A percentile compares a stretch with the other conserved stretches of the same genome.
These are phyloP conservation scores for Pichia gijzeniarum DNA, from an alignment of 805 yeast species.

Conservation along the genomic window DNA sequence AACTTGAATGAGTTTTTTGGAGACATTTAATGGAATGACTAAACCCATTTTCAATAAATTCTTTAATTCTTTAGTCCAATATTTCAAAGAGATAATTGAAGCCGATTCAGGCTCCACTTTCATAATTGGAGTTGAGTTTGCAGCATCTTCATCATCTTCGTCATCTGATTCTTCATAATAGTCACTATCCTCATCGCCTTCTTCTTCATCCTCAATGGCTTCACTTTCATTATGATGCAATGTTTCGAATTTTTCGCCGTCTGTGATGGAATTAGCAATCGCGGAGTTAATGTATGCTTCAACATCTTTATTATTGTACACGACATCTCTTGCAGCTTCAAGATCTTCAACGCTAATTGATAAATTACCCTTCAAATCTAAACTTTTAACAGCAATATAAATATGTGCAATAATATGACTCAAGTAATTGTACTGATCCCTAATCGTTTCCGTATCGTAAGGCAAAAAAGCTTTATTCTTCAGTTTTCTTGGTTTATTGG, in stretches of 20 bases:
- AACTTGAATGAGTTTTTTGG: constrained; percentile 57
- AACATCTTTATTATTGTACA: constrained; percentile 29
- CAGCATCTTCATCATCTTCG: constrained; percentile 36
- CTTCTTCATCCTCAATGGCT: constrained; percentile 34
- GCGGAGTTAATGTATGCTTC: constrained; percentile 45
- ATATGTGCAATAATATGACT: constrained; percentile 76
- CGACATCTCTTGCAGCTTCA: constrained; percentile 32
- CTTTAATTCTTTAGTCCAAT: constrained; percentile 82
- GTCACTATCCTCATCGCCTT: constrained; percentile 33
- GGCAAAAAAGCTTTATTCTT: constrained; percentile 44
- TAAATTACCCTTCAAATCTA: constrained; percentile 68
- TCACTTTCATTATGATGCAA: constrained; percentile 23
- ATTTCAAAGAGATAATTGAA: constrained; percentile 65
- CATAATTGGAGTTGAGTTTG: constrained; percentile 43
- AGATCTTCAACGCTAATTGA: constrained; percentile 64
- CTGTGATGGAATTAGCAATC: constrained; percentile 33
- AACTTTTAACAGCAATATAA: constrained; percentile 66
- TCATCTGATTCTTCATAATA: constrained; percentile 28
- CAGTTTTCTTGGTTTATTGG: constrained; percentile 18
- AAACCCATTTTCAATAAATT: constrained; percentile 75
- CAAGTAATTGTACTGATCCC: constrained; percentile 66
- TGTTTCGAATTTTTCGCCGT: constrained; percentile 29
- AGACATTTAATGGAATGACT: constrained; percentile 63
- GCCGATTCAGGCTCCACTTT: constrained; percentile 62
- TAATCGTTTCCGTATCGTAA: constrained; percentile 60